phyloP scores from a whole-genome alignment of 2,329 filamentous ascomycete genomes.

The Pseudogymnoascus sp. region DNA sequence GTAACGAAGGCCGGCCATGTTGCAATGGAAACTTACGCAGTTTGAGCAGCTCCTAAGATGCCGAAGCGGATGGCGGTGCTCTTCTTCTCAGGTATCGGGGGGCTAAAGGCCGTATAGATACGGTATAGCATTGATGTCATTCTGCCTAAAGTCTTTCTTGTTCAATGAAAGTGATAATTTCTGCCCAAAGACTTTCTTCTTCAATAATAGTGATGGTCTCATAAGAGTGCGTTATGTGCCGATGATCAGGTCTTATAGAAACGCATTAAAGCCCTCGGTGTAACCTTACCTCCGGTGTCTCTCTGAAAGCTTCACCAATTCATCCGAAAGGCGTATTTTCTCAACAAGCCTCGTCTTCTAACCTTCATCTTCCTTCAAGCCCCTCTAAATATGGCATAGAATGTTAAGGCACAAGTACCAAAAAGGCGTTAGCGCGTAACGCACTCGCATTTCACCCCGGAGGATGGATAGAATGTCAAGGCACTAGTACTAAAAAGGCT shows the following conservation, averaged over 20 bases:
- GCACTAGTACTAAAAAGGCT: background rate
- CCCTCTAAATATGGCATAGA: background rate
- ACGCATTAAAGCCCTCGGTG: background rate
- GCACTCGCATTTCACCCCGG: background rate
- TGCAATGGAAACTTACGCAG: slow-evolving; percentile 11
- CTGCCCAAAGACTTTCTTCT: background rate
- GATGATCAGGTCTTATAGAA: background rate
- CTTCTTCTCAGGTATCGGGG: slow-evolving; percentile 5
- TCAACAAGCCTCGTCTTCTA: background rate
- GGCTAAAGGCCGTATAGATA: slow-evolving; percentile 8
- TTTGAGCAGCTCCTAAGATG: slow-evolving; percentile 13
- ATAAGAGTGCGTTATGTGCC: background rate
- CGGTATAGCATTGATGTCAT: slow-evolving; percentile 12
- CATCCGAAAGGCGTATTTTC: background rate
- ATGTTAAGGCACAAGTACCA: background rate
- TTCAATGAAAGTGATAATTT: background rate
- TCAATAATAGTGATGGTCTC: background rate
- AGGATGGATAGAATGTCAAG: too few relatives aligned
- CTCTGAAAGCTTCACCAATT: background rate
- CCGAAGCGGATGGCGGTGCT: slow-evolving; percentile 12
- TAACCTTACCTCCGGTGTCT: background rate
- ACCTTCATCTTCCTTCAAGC: background rate
- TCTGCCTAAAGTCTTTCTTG: background rate
- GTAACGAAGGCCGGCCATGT: background rate
- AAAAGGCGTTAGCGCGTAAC: background rate